These are phyloP conservation scores for Claviceps sp. DNA, from an alignment of 2,329 filamentous ascomycete genomes.

Conservation along the genomic window DNA sequence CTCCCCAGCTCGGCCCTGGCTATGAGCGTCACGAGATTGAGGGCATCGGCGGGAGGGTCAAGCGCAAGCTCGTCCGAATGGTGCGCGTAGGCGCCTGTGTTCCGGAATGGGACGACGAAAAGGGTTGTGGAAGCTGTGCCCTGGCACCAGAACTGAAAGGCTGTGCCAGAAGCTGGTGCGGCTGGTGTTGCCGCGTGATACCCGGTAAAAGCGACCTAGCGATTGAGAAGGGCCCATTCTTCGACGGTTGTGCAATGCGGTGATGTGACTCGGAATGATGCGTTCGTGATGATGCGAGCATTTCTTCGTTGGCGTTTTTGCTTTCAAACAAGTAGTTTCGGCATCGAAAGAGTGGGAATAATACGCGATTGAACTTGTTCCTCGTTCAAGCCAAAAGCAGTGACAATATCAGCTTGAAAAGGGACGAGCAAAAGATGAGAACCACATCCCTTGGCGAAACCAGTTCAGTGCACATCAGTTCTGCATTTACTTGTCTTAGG, in stretches of 20 bases:
- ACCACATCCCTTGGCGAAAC: no score
- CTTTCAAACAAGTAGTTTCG: not conserved
- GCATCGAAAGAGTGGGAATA: no score
- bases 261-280: constrained; percentile 1
- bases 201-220: constrained; percentile 36
- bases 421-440: no score
- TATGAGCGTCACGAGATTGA: constrained; percentile 84
- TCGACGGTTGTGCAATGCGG: constrained; percentile 5
- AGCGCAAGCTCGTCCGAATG: constrained; percentile 75
- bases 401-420: no score
- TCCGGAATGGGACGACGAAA: constrained; percentile 73
- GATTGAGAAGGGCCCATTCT: constrained; percentile 12
- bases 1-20: constrained; percentile 48
- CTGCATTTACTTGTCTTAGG: no score
- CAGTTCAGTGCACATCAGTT: no score
- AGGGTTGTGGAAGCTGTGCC: constrained; percentile 44
- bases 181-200: constrained; percentile 75
- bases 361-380: no score
- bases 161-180: constrained; percentile 68
- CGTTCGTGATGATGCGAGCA: not conserved
- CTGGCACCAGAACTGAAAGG: constrained; percentile 59
- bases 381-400: no score
- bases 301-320: not conserved
- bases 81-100: constrained; percentile 74
- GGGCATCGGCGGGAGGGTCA: constrained; percentile 76